These are phyloP conservation scores for Biscogniauxia mediterranea DNA, from an alignment of 2,329 filamentous ascomycete species.

Conservation along the genomic window DNA sequence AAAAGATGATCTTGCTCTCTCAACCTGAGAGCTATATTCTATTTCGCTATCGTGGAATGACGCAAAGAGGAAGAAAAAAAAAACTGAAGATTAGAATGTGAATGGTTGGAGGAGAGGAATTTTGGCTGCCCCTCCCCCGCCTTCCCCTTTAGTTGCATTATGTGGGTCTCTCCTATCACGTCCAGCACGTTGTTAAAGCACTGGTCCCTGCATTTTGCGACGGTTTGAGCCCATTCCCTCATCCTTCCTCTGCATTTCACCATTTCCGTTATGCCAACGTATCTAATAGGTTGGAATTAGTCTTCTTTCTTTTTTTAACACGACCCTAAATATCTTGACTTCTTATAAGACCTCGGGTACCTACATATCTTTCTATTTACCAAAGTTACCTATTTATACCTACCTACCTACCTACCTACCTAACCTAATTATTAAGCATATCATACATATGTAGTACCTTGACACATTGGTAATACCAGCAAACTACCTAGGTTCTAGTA, in stretches of 20 bases:
- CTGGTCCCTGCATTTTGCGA: constrained; percentile 3
- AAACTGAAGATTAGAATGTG: neutral
- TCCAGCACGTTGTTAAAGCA: neutral
- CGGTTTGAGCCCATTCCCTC: neutral
- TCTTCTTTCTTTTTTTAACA: too few relatives aligned
- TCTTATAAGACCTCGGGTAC: too few relatives aligned
- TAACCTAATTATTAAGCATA: too few relatives aligned
- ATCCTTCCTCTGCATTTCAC: neutral
- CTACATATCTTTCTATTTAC: too few relatives aligned
- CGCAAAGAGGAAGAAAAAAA: neutral
- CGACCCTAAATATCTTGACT: too few relatives aligned
- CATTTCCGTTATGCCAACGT: neutral
- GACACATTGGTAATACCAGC: too few relatives aligned
- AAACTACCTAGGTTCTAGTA: too few relatives aligned
- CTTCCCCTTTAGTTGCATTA: constrained; percentile 13
- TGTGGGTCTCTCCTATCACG: constrained; percentile 10
- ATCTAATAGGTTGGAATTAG: too few relatives aligned
- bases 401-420: too few relatives aligned
- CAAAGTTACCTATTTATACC: too few relatives aligned
- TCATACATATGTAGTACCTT: too few relatives aligned
- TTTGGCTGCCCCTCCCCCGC: constrained; percentile 13
- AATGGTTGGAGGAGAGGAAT: neutral
- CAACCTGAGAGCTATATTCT: neutral
- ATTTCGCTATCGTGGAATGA: neutral
- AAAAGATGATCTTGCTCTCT: too few relatives aligned